Evolutionary conservation across 768 basidiomycete species (phyloP).

Genomic region (Tricholoma sp.): DNA sequence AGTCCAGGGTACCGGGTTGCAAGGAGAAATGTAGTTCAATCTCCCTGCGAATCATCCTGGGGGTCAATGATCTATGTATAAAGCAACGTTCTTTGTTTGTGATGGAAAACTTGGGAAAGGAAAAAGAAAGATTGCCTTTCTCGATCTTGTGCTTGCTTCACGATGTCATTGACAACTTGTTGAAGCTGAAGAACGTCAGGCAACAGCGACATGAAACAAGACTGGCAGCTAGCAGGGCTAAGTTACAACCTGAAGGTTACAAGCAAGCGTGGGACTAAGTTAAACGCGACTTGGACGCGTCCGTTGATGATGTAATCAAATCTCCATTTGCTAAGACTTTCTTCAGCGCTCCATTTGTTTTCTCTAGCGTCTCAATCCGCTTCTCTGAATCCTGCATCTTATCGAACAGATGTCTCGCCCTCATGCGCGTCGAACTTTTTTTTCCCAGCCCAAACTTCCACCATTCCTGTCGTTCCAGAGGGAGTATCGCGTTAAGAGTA

Average conservation of each 20-base stretch:
- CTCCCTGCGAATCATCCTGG: constrained; percentile 43
- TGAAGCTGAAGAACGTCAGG: constrained; percentile 27
- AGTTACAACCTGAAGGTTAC: too few relatives aligned
- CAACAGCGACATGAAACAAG: constrained; percentile 13
- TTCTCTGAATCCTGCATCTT: constrained; percentile 70
- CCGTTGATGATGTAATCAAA: neutral
- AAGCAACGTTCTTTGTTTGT: neutral
- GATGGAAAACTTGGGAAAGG: neutral
- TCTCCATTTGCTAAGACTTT: constrained; percentile 41
- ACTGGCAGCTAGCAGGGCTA: neutral
- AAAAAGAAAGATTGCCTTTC: neutral
- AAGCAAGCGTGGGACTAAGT: neutral
- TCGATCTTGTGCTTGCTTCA: constrained; percentile 5
- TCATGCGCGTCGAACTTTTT: constrained; percentile 46
- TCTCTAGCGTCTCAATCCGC: constrained; percentile 68
- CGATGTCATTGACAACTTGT: constrained; percentile 25
- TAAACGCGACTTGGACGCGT: neutral
- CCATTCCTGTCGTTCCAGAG: constrained; percentile 36
- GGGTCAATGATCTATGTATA: constrained; percentile 36
- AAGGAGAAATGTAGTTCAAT: constrained; percentile 44
- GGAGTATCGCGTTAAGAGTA: constrained; percentile 60
- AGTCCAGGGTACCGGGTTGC: constrained; percentile 38
- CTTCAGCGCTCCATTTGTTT: constrained; percentile 65
- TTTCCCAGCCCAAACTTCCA: constrained; percentile 35
- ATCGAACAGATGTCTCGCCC: constrained; percentile 63